phyloP scores from a whole-genome alignment of 1,284 basidiomycete species.

The Irpex sp. region DNA sequence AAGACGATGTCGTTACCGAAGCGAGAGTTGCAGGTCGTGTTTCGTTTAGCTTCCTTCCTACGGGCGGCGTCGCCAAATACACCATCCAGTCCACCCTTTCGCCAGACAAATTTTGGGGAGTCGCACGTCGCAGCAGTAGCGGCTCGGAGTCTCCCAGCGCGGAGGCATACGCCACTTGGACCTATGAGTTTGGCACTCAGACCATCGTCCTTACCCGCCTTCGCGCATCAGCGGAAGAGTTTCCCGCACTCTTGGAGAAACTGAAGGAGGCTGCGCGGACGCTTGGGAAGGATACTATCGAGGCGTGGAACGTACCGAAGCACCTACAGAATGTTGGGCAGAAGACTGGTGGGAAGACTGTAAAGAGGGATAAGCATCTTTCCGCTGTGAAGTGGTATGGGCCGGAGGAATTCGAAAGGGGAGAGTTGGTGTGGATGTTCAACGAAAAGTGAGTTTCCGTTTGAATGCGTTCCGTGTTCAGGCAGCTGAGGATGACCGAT shows the following conservation, averaged over 20 bases:
- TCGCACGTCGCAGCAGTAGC: slow-evolving; percentile 21
- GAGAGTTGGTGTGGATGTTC: slow-evolving; percentile 56
- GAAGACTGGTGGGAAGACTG: slow-evolving; percentile 46
- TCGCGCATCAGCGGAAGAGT: slow-evolving; percentile 41
- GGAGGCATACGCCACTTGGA: slow-evolving; percentile 59
- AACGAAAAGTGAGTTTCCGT: slow-evolving; percentile 58
- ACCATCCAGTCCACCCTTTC: slow-evolving; percentile 39
- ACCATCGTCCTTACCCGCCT: slow-evolving; percentile 62
- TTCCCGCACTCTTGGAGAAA: slow-evolving; percentile 47
- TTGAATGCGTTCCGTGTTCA: neutral
- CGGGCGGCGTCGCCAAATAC: slow-evolving; percentile 53
- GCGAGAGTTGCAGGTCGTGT: slow-evolving; percentile 30
- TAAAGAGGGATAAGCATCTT: slow-evolving; percentile 54
- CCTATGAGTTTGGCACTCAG: slow-evolving; percentile 48
- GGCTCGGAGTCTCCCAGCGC: slow-evolving; percentile 12
- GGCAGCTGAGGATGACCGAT: neutral
- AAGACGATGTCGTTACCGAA: slow-evolving; percentile 22
- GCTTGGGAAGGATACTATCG: slow-evolving; percentile 51
- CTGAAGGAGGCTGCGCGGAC: slow-evolving; percentile 47
- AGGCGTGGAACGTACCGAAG: slow-evolving; percentile 61
- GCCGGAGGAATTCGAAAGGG: slow-evolving; percentile 37
- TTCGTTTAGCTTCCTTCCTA: slow-evolving; percentile 56
- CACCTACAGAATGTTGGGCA: slow-evolving; percentile 42
- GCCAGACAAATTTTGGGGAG: slow-evolving; percentile 48
- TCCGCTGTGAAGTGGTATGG: slow-evolving; percentile 70